Evolutionary conservation across 306 rosid species (phyloP), one percentile per base, ranked within the genome.

Genomic region (Begonia peltatifolia): DNA sequence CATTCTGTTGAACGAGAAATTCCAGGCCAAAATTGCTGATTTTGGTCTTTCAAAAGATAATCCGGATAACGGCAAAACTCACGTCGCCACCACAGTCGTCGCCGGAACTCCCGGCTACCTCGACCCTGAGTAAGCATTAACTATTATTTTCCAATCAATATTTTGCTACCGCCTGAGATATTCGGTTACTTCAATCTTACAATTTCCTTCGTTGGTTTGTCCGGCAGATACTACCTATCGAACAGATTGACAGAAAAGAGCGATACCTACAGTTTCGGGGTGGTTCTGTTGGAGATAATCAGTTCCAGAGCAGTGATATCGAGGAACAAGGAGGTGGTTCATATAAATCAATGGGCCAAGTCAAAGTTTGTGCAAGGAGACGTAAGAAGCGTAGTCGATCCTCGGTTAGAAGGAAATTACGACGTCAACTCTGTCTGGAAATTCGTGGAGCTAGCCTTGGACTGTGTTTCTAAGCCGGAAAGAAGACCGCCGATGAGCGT

Each of bases 81-180:
- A 73, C 51, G n/a, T 73, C 53, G 59, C 68, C 13, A 63, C 68
- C 13, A 68, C 74, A 1, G 56, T 18, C 6, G 46, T 63, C 44
- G 74, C 69, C 50, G 74, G 74, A 6, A 63, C 69, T 2, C 62
- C 53, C 11, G 74, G 74, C 13, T 63, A 69, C 43, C 74, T 69
- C 12, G 74, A 63, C 50, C 74, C 74, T 2, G 62, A 53, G 74
- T 63, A 54, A 69, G 74, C 12, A 3, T 22, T 0, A 20, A 49
- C 9, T 13, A 15, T 14, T 18, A 41, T 11, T 15, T 60, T 10
- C 46, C 38, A 0, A 3, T 44, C 14, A 10, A 44, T 3, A 10
- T 44, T 11, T 11, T 44, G 12, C 48, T 12, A 44, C 48, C 38
- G 3, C 38, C 38, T 7, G 38, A 30, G 38, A 7, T 6, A 30